phyloP scores from a whole-genome alignment of 768 basidiomycete genomes.

The Infundibulicybe gibba region DNA sequence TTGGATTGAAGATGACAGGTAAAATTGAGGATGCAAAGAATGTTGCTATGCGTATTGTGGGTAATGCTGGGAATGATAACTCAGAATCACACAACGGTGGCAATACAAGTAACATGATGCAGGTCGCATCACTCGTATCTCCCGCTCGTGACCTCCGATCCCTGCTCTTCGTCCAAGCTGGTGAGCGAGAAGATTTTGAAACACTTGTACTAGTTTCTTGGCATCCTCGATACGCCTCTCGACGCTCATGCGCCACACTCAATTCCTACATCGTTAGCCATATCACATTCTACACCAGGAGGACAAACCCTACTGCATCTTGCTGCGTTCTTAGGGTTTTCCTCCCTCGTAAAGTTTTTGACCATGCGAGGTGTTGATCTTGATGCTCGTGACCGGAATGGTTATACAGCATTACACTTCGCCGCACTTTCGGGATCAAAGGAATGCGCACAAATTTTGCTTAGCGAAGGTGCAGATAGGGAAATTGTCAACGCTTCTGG shows the following conservation, averaged over 20 bases:
- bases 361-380: conserved; percentile 70
- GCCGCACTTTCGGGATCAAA: conserved; percentile 65
- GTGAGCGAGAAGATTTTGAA: conserved; percentile 66
- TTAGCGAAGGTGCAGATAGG: conserved; percentile 78
- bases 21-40: conserved; percentile 92
- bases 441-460: conserved; percentile 60
- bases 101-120: conserved; percentile 45
- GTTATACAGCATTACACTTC: conserved; percentile 87
- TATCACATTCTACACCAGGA: conserved; percentile 67
- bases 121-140: conserved; percentile 39
- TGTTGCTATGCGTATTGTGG: conserved; percentile 90
- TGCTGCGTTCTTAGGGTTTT: conserved; percentile 75
- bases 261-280: conserved; percentile 45
- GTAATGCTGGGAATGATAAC: conserved; percentile 56
- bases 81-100: conserved; percentile 32
- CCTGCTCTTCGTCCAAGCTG: conserved; percentile 50
- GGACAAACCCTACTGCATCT: conserved; percentile 91
- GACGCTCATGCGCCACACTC: conserved; percentile 37
- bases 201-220: conserved; percentile 75
- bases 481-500: conserved; percentile 74
- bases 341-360: conserved; percentile 67
- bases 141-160: conserved; percentile 52
- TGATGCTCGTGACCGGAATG: conserved; percentile 85
- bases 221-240: conserved; percentile 65
- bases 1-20: conserved; percentile 95